Evolutionary conservation across 2,329 filamentous ascomycete genomes (phyloP).

Genomic region (Parasarocladium wereldwijsianum): DNA sequence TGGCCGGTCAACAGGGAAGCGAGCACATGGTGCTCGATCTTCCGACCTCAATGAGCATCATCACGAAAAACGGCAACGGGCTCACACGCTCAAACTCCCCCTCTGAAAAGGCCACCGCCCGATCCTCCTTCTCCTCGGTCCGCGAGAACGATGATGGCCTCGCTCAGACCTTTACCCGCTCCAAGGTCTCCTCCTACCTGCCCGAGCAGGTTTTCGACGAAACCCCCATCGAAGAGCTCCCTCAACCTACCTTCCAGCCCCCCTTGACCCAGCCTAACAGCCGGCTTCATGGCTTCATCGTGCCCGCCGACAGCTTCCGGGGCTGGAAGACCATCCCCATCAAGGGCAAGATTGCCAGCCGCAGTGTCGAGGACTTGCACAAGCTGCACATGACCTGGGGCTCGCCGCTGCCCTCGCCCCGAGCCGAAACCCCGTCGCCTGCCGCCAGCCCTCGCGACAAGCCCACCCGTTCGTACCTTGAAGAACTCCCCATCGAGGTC

Average conservation of each 20-base stretch:
- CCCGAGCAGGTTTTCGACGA: slow-evolving; percentile 38
- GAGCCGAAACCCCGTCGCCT: too few relatives aligned
- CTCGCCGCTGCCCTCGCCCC: too few relatives aligned
- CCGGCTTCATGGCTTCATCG: slow-evolving; percentile 42
- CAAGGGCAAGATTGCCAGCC: slow-evolving; percentile 42
- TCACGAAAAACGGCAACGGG: slow-evolving; percentile 19
- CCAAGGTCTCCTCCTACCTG: slow-evolving; percentile 46
- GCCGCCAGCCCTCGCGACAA: too few relatives aligned
- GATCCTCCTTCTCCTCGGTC: slow-evolving; percentile 48
- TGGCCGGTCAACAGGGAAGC: slow-evolving; percentile 15
- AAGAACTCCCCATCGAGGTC: slow-evolving; percentile 55
- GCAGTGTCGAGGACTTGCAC: slow-evolving; percentile 46
- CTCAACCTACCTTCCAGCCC: slow-evolving; percentile 31
- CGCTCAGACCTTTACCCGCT: slow-evolving; percentile 47
- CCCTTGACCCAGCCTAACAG: slow-evolving; percentile 40
- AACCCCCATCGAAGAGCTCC: slow-evolving; percentile 25
- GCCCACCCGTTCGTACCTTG: too few relatives aligned
- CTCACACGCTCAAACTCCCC: slow-evolving; percentile 23
- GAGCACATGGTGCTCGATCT: slow-evolving; percentile 16
- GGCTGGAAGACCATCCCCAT: slow-evolving; percentile 50
- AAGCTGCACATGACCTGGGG: slow-evolving; percentile 41
- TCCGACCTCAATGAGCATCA: slow-evolving; percentile 12
- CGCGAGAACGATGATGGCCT: slow-evolving; percentile 43
- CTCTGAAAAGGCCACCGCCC: slow-evolving; percentile 23
- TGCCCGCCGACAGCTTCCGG: slow-evolving; percentile 40